These are phyloP conservation scores for Penicillium riverlandense DNA, from an alignment of 495 filamentous ascomycete species.

Conservation along the genomic window DNA sequence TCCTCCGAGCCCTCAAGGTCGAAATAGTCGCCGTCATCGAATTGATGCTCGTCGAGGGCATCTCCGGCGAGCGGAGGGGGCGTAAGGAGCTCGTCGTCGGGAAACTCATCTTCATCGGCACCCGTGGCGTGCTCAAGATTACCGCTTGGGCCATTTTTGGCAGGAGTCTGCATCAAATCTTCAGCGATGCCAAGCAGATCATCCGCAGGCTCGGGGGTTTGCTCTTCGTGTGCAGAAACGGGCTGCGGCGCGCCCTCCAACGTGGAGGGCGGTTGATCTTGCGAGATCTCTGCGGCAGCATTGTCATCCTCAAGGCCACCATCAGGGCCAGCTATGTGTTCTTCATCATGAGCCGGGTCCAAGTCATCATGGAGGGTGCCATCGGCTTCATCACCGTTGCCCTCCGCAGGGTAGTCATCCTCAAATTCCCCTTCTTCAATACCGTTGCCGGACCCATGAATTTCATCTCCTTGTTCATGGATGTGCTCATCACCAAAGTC, in stretches of 20 bases:
- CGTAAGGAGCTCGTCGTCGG: conserved; percentile 5
- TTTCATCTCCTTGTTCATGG: conserved; percentile 12
- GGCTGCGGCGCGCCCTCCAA: conserved; percentile 7
- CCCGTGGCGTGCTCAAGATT: conserved; percentile 16
- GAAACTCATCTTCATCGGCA: conserved; percentile 6
- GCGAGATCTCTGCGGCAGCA: conserved; percentile 6
- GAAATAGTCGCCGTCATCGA: conserved; percentile 16
- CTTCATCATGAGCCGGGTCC: not conserved
- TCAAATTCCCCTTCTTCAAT: conserved; percentile 6
- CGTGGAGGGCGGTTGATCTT: conserved; percentile 8
- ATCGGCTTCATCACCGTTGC: not conserved
- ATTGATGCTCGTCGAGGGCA: conserved; percentile 10
- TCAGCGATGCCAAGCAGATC: conserved; percentile 26
- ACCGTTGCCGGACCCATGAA: conserved; percentile 10
- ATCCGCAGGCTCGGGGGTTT: conserved; percentile 18
- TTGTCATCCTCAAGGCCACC: conserved; percentile 14
- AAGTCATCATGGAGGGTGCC: not conserved
- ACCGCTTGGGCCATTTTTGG: conserved; percentile 8
- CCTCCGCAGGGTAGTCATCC: not conserved
- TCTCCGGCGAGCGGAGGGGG: not conserved
- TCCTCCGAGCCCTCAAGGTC: conserved; percentile 11
- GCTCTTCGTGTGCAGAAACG: conserved; percentile 4
- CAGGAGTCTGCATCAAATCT: conserved; percentile 22
- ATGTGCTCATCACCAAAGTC: conserved; percentile 8
- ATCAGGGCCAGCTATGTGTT: conserved; percentile 6